Evolutionary conservation across 495 filamentous ascomycete species (phyloP).

Genomic region (Sporormia fimetaria): DNA sequence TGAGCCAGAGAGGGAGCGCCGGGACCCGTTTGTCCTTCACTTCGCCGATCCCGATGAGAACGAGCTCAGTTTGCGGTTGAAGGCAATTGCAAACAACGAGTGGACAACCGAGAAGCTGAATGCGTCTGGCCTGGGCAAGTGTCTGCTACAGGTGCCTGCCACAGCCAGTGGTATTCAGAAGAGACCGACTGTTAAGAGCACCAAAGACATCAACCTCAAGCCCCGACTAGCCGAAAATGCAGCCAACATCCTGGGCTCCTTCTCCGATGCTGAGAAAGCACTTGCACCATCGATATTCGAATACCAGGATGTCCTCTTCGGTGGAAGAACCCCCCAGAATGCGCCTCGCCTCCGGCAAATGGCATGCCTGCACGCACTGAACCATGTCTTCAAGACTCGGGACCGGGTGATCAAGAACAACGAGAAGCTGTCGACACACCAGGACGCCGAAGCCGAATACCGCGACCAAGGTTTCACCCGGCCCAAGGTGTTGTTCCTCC

Average conservation of each 20-base stretch:
- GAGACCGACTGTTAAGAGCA: slow-evolving; percentile 7
- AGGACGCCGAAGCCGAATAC: slow-evolving; percentile 54
- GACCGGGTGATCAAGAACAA: slow-evolving; percentile 90
- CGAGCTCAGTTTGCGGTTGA: slow-evolving; percentile 42
- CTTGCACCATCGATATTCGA: slow-evolving; percentile 53
- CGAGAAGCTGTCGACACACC: slow-evolving; percentile 49
- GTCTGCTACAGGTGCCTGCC: slow-evolving; percentile 16
- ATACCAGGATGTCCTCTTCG: slow-evolving; percentile 73
- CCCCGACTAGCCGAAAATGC: slow-evolving; percentile 38
- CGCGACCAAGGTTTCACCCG: slow-evolving; percentile 93
- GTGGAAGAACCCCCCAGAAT: slow-evolving; percentile 54
- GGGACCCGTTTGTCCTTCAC: slow-evolving; percentile 74
- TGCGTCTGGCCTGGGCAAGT: slow-evolving; percentile 4
- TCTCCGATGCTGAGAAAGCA: slow-evolving; percentile 42
- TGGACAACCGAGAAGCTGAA: slow-evolving; percentile 44
- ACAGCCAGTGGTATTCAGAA: slow-evolving; percentile 6
- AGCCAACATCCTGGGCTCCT: slow-evolving; percentile 28
- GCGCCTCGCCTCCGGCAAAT: slow-evolving; percentile 56
- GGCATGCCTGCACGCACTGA: slow-evolving; percentile 71
- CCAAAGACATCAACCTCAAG: slow-evolving; percentile 50
- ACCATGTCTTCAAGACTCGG: slow-evolving; percentile 88
- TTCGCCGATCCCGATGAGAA: slow-evolving; percentile 54
- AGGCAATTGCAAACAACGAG: slow-evolving; percentile 42
- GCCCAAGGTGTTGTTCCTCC: slow-evolving; percentile 79
- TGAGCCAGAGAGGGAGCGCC: slow-evolving; percentile 5